Percentiles rank a stretch among this genome's conserved stretches.
Evolutionary conservation across 78 protist species (phyloP).

Genomic region (slime mould (Dictyostelium discoideum)): DNA sequence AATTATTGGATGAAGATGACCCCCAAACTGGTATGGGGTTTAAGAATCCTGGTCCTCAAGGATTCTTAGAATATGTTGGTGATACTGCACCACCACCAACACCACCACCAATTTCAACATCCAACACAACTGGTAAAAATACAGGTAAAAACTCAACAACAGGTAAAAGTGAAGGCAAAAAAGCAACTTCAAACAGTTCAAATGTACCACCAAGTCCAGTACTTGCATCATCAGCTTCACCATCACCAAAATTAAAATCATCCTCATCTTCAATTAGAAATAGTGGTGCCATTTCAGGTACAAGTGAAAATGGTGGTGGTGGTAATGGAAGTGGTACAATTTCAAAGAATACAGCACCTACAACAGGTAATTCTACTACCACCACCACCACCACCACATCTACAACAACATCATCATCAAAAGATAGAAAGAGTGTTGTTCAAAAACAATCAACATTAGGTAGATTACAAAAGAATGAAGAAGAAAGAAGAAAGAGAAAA

Average conservation of each 20-base stretch:
- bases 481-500: constrained; percentile 62
- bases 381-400: not conserved
- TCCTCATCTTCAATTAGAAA: not conserved
- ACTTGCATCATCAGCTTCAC: not conserved
- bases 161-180: not conserved
- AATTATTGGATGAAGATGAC: constrained; percentile 40
- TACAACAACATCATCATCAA: not conserved
- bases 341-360: not conserved
- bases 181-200: not conserved
- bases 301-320: constrained; percentile 6
- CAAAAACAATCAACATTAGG: not conserved
- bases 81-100: not conserved
- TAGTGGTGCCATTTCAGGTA: constrained; percentile 10
- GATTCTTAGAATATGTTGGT: constrained; percentile 40
- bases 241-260: constrained; percentile 27
- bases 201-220: constrained; percentile 8
- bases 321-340: not conserved
- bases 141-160: not conserved
- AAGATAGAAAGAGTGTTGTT: not conserved
- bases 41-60: constrained; percentile 66
- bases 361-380: not conserved
- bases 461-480: constrained; percentile 64
- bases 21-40: constrained; percentile 53
- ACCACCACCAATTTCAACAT: constrained; percentile 11
- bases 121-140: not conserved